phyloP scores from a whole-genome alignment of 768 basidiomycete genomes.

The Boletus rex-veris region DNA sequence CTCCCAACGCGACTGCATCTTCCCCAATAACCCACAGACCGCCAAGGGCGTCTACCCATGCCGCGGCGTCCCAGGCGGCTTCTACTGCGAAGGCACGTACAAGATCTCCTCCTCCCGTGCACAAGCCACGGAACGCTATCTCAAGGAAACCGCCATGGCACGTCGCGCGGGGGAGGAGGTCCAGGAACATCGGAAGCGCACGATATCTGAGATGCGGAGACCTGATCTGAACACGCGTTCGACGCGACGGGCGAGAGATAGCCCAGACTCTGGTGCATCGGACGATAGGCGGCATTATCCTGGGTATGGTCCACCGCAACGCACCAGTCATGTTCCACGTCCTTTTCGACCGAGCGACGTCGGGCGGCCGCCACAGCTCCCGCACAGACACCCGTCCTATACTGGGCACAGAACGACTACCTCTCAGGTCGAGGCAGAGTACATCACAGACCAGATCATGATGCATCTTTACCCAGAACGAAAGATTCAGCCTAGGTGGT shows the following conservation, averaged over 20 bases:
- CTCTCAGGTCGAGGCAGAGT: constrained; percentile 32
- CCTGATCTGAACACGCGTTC: constrained; percentile 15
- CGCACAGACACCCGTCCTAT: constrained; percentile 11
- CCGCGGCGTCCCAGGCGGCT: constrained; percentile 32
- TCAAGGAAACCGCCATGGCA: constrained; percentile 25
- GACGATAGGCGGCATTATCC: constrained; percentile 4
- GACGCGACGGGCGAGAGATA: constrained; percentile 13
- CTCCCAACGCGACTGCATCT: constrained; percentile 31
- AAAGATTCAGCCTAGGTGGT: constrained; percentile 33
- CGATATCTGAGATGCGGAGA: constrained; percentile 22
- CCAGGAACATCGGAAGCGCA: constrained; percentile 25
- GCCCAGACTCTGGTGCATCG: neutral
- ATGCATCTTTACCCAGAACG: constrained; percentile 34
- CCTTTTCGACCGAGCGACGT: constrained; percentile 18
- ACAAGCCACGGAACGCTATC: constrained; percentile 31
- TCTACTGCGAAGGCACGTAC: constrained; percentile 35
- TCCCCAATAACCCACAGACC: constrained; percentile 30
- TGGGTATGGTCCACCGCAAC: constrained; percentile 3
- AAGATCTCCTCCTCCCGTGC: constrained; percentile 33
- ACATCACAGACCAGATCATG: constrained; percentile 33
- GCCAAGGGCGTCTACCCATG: constrained; percentile 32
- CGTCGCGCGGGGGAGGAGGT: constrained; percentile 27
- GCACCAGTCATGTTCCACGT: neutral
- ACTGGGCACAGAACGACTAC: constrained; percentile 17
- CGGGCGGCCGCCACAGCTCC: constrained; percentile 14